Evolutionary conservation across 139 green algal species (phyloP).

Genomic region (Asterochloris erici): DNA sequence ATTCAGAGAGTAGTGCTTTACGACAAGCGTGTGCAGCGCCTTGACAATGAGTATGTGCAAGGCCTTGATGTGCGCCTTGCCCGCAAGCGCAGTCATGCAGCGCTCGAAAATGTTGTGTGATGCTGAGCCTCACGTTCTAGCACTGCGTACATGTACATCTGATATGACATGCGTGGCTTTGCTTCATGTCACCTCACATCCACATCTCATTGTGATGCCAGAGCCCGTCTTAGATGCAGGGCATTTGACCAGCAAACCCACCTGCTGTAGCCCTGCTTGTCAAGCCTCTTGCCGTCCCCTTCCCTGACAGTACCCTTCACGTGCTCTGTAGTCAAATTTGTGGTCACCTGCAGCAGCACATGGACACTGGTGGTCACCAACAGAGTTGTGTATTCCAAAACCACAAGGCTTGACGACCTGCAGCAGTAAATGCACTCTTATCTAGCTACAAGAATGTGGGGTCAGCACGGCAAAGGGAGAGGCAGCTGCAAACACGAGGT

Average conservation of each 20-base stretch:
- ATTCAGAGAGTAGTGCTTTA: neutral
- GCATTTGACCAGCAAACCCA: neutral
- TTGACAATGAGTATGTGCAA: too few relatives aligned
- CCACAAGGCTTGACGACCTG: neutral
- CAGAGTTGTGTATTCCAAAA: neutral
- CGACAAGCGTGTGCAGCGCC: neutral
- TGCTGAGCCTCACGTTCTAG: neutral
- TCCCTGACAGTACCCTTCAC: conserved; percentile 36
- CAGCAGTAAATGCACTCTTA: neutral
- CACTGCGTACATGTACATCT: neutral
- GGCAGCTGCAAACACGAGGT: neutral
- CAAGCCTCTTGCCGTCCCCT: conserved; percentile 32
- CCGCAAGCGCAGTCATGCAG: too few relatives aligned
- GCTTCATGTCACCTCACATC: neutral
- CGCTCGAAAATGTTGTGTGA: too few relatives aligned
- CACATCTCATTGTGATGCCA: neutral
- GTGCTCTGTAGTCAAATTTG: conserved; percentile 62
- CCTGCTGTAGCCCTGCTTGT: conserved; percentile 22
- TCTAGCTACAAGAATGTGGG: neutral
- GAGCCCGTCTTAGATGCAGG: neutral
- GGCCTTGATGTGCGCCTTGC: too few relatives aligned
- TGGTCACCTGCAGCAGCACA: conserved; percentile 46
- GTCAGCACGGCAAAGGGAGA: neutral
- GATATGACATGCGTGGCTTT: neutral
- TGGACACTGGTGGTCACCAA: neutral